Evolutionary conservation across 306 rosid genomes (phyloP).

Genomic region (Inga leiocalycina): DNA sequence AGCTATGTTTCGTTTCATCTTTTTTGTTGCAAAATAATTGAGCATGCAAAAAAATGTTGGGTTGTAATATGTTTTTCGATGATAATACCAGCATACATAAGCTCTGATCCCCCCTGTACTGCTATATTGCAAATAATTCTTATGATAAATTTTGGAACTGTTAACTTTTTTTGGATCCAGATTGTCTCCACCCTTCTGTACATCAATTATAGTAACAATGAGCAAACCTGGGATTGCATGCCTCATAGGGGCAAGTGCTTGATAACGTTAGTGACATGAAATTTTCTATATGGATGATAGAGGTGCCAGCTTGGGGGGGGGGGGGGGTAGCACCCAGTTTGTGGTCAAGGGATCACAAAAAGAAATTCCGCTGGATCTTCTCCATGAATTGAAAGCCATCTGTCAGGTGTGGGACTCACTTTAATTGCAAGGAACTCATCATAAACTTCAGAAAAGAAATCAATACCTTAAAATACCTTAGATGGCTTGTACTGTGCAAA

Average conservation of each 20-base stretch:
- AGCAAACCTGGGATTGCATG: constrained; percentile 2
- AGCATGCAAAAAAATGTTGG: background rate
- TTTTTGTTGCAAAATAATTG: background rate
- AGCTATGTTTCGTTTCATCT: background rate
- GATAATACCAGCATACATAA: background rate
- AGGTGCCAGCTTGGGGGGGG: constrained; percentile 47
- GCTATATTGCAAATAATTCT: background rate
- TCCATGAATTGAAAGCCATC: constrained; percentile 64
- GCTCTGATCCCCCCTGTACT: background rate
- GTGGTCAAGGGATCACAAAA: constrained; percentile 67
- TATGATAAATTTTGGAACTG: background rate
- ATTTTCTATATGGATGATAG: constrained; percentile 37
- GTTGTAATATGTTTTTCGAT: background rate
- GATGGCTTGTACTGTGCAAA: constrained; percentile 24
- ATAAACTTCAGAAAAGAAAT: background rate
- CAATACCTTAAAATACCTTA: background rate
- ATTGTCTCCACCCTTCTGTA: background rate
- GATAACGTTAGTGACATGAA: constrained; percentile 23
- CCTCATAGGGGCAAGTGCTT: background rate
- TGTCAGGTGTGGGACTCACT: constrained; percentile 58
- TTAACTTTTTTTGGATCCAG: background rate
- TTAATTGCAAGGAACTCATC: constrained; percentile 24
- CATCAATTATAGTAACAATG: background rate
- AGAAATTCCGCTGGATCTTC: constrained; percentile 65
- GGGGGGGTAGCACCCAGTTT: constrained; percentile 64